A percentile compares a stretch with the other conserved stretches of the same genome.
Evolutionary conservation across 2,329 filamentous ascomycete genomes (phyloP).

Genomic region (Incumbomyces delicatus): DNA sequence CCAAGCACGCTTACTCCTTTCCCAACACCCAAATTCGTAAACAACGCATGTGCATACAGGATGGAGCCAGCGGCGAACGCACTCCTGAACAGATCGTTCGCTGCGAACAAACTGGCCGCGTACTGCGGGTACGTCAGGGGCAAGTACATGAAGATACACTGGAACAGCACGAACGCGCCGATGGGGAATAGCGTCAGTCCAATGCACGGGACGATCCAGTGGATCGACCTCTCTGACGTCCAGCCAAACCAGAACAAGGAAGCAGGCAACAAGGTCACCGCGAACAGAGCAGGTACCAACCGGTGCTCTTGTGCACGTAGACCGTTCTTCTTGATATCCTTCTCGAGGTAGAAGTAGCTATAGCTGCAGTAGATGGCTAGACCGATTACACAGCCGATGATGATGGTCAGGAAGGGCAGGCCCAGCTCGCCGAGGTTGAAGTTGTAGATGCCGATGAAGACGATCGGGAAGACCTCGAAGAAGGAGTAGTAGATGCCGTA

Average conservation of each 20-base stretch:
- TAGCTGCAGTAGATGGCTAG: conserved; percentile 42
- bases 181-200: conserved; percentile 17
- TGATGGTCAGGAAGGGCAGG: conserved; percentile 51
- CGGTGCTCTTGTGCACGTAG: conserved; percentile 45
- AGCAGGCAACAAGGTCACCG: conserved; percentile 55
- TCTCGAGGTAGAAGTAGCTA: conserved; percentile 42
- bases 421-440: conserved; percentile 51
- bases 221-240: conserved; percentile 47
- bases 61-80: conserved; percentile 27
- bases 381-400: conserved; percentile 48
- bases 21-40: conserved; percentile 27
- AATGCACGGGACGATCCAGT: conserved; percentile 48
- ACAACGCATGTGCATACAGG: conserved; percentile 28
- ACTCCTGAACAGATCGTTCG: conserved; percentile 23
- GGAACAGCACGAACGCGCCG: conserved; percentile 19
- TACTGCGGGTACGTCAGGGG: conserved; percentile 21
- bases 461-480: conserved; percentile 58
- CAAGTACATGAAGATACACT: conserved; percentile 23
- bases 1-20: conserved; percentile 27
- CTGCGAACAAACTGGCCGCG: conserved; percentile 21
- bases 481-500: conserved; percentile 42
- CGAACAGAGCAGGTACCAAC: conserved; percentile 43
- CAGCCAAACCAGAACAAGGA: conserved; percentile 76
- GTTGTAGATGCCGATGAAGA: conserved; percentile 50
- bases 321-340: conserved; percentile 40